phyloP scores from a whole-genome alignment of 768 basidiomycete species.

The Amanita molliuscula region DNA sequence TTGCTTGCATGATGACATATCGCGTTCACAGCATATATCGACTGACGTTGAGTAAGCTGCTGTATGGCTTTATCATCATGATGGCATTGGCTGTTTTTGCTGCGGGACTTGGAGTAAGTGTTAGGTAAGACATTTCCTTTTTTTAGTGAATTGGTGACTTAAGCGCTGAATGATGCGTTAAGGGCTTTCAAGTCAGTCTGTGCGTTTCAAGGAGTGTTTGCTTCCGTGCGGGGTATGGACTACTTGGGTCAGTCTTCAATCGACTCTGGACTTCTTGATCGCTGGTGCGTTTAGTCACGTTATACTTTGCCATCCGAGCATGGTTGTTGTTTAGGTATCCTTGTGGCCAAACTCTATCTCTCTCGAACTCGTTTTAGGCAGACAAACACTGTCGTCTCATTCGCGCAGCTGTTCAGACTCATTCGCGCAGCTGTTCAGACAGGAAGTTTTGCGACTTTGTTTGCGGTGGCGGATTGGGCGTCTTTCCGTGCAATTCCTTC shows the following conservation, averaged over 20 bases:
- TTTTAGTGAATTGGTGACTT: neutral
- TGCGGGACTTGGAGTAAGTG: neutral
- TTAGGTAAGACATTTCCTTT: neutral
- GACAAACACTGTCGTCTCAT: slow-evolving; percentile 9
- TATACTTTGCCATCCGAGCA: neutral
- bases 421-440: slow-evolving; percentile 9
- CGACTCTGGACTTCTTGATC: slow-evolving; percentile 5
- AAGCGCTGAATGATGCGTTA: neutral
- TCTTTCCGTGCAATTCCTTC: slow-evolving; percentile 4
- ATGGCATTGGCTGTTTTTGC: neutral
- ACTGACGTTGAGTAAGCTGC: neutral
- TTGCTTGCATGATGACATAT: neutral
- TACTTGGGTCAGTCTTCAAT: slow-evolving; percentile 7
- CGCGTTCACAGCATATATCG: neutral
- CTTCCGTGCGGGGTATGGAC: neutral
- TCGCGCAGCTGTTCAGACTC: slow-evolving; percentile 8
- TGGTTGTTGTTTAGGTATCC: neutral
- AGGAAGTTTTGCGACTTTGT: slow-evolving; percentile 6
- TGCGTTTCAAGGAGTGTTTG: neutral
- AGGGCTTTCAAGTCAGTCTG: neutral
- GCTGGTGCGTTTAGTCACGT: slow-evolving; percentile 4
- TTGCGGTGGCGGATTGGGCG: slow-evolving; percentile 7
- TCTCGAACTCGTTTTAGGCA: slow-evolving; percentile 5
- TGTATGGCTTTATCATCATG: neutral
- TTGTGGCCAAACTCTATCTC: neutral